Evolutionary conservation across 2,329 filamentous ascomycete genomes (phyloP), one percentile per base, ranked within the genome.

Genomic region (Sclerotinia nivalis): DNA sequence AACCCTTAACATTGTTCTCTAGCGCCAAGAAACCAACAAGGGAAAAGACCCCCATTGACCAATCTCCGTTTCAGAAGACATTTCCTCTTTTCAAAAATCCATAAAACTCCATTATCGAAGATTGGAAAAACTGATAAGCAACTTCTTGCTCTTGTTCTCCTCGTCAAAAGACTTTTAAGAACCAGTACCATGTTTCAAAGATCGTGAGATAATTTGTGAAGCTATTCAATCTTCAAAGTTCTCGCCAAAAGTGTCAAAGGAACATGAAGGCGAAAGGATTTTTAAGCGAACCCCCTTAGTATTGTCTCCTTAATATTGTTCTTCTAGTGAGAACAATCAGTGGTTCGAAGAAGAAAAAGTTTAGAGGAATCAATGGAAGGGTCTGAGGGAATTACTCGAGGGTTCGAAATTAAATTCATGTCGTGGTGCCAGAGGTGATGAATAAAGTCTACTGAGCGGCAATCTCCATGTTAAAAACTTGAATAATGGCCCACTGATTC

Each of bases 231-330:
- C 31, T 25, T 25, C 13, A 8, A 50, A 20, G 6, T 50, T 25
- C 31, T 25, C 31, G 31, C 31, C 22, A 64, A 64, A 52, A 13
- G 8, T 20, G 40, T 64, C 31, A 64, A 64, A 64, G 60, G 25
- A 40, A 25, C 4, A 12, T 20, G 28, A 50, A 20, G 45, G n/a
- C 31, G 4, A 40, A 40, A 64, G n/a, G n/a, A 28, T 28, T 13
- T 28, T 50, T 64, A 64, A 64, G 60, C 60, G 60, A 64, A 22
- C 31, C 60, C 60, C 60, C 60, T 64, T 64, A 52, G 60, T 64
- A 64, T 64, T 64, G 60, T 64, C 47, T 28, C n/a, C 61, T 65
- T 65, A 43, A 52, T 13, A 65, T 65, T 65, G 61, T 65, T 65
- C 31, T 9, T 43, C 10, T 10, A 22, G 47, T 1, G n/a, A 22